Conservation (phyloP, 257 asterid genomes). For the Perilla frutescens region DNA sequence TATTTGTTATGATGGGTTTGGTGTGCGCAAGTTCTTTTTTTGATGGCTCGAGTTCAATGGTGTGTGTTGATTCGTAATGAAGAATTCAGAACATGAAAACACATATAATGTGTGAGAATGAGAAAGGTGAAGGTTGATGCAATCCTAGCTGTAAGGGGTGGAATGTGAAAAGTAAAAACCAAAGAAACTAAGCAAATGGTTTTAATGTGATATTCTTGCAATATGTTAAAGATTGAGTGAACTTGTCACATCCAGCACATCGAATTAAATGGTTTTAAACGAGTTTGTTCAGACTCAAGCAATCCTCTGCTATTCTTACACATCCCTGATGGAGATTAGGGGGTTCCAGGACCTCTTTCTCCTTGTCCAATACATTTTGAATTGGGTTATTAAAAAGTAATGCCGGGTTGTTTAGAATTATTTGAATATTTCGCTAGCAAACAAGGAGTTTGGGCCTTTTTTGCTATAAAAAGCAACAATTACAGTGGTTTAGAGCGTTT, state of each 20-base stretch:
- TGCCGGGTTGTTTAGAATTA: not conserved
- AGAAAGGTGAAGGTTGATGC: conserved; percentile 28
- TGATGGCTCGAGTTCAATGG: conserved; percentile 19
- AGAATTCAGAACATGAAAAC: conserved; percentile 14
- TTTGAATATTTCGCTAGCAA: conserved; percentile 26
- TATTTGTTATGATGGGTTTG: conserved; percentile 19
- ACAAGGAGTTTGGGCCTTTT: conserved; percentile 31
- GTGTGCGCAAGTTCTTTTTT: not conserved
- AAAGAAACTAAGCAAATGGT: not conserved
- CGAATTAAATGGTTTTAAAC: conserved; percentile 35
- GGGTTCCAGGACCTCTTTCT: conserved; percentile 21
- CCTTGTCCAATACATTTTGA: conserved; percentile 21
- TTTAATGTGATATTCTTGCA: conserved; percentile 29
- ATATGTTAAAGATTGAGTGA: conserved; percentile 34
- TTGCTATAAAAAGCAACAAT: conserved; percentile 24
- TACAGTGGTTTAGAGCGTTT: conserved; percentile 27
- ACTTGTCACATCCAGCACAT: conserved; percentile 29
- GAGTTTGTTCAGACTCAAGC: conserved; percentile 34
- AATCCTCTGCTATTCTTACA: conserved; percentile 24
- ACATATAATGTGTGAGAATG: conserved; percentile 27
- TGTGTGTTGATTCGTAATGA: not conserved
- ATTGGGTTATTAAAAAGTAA: conserved; percentile 15
- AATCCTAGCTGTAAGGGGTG: conserved; percentile 34
- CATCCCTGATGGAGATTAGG: conserved; percentile 33
- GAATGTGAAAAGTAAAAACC: conserved; percentile 29